Percentiles rank a stretch among this genome's conserved stretches.
Evolutionary conservation across 2,329 filamentous ascomycete species (phyloP).

Genomic region (Nectriaceae sp.): DNA sequence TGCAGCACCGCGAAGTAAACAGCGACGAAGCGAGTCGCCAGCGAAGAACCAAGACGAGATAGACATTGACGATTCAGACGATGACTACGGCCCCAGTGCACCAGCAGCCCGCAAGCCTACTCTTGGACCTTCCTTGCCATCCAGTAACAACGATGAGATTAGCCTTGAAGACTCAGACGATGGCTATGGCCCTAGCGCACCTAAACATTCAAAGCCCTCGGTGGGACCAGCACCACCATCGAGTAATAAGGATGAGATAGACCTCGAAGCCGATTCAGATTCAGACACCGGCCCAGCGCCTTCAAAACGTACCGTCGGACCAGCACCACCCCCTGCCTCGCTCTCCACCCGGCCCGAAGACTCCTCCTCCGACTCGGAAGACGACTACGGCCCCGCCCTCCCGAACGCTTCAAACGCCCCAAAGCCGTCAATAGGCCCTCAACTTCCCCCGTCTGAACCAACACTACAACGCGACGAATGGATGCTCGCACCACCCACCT

Average conservation of each 20-base stretch:
- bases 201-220: background rate
- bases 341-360: conserved; percentile 42
- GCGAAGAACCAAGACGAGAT: conserved; percentile 51
- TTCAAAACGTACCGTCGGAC: conserved; percentile 18
- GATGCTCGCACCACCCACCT: conserved; percentile 73
- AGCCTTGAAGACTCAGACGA: conserved; percentile 38
- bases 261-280: conserved; percentile 33
- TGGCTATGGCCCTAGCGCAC: conserved; percentile 6
- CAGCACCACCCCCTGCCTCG: conserved; percentile 39
- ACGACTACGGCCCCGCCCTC: conserved; percentile 62
- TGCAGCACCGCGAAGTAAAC: conserved; percentile 45
- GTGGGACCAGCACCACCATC: conserved; percentile 39
- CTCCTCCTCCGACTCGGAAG: conserved; percentile 42
- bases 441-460: conserved; percentile 34
- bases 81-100: conserved; percentile 42
- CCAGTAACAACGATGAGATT: conserved; percentile 44
- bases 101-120: conserved; percentile 19
- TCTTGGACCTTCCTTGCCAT: conserved; percentile 24
- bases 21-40: conserved; percentile 31
- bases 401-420: conserved; percentile 50
- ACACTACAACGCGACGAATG: conserved; percentile 76
- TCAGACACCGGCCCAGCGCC: conserved; percentile 31
- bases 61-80: conserved; percentile 42
- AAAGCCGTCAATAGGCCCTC: conserved; percentile 45
- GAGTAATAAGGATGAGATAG: conserved; percentile 33